Conservation (phyloP, 768 basidiomycete species). For the Hydnum rufescens region DNA sequence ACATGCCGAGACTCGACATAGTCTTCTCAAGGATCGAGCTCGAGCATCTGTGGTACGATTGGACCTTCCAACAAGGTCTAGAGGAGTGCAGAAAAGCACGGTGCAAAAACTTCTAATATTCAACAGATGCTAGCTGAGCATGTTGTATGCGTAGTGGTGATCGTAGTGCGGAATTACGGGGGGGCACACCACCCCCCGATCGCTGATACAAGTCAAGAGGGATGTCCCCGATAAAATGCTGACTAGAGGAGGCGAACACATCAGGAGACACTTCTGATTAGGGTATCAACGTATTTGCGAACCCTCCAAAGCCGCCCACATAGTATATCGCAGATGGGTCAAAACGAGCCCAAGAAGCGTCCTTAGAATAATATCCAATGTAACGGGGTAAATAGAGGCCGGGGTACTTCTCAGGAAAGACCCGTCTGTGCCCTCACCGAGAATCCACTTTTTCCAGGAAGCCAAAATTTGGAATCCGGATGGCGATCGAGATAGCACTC, state of each 20-base stretch:
- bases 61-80: no score
- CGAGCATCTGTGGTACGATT: no score
- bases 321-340: conserved; percentile 30
- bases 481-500: conserved; percentile 24
- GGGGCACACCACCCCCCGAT: no score
- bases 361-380: conserved; percentile 14
- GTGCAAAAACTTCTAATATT: no score
- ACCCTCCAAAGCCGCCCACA: conserved; percentile 35
- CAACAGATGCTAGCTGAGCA: no score
- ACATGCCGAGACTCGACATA: no score
- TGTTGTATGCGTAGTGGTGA: no score
- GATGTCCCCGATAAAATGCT: conserved; percentile 32
- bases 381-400: not conserved
- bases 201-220: conserved; percentile 26
- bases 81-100: no score
- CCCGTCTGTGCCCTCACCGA: conserved; percentile 19
- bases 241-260: not conserved
- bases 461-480: conserved; percentile 32
- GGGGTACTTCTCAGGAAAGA: not conserved
- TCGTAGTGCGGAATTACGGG: no score
- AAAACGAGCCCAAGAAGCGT: conserved; percentile 32
- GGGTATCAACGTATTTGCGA: conserved; percentile 12
- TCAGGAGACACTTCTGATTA: not conserved
- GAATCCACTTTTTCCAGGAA: conserved; percentile 26
- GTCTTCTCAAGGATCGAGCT: no score